phyloP scores from a whole-genome alignment of 331 rosid species.

The Ulmus americana region DNA sequence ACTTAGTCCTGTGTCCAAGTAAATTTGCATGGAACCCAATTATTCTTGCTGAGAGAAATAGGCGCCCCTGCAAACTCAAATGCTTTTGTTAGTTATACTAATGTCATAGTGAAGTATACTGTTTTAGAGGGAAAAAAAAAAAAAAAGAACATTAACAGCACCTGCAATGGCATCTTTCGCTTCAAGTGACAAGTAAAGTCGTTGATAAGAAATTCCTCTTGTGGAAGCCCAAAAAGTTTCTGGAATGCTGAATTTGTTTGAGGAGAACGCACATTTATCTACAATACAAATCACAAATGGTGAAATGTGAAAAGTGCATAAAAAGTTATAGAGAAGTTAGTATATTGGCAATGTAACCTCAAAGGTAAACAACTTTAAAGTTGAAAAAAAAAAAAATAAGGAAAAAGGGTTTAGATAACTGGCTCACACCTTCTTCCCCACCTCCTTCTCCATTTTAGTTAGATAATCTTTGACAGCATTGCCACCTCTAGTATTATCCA shows the following conservation, averaged over 20 bases:
- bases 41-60: slow-evolving; percentile 84
- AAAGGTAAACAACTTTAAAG: no score
- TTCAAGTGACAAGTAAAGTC: slow-evolving; percentile 92
- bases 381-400: neutral
- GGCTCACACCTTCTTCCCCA: slow-evolving; percentile 78
- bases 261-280: slow-evolving; percentile 90
- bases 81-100: slow-evolving; percentile 15
- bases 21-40: slow-evolving; percentile 89
- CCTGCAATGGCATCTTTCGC: slow-evolving; percentile 97
- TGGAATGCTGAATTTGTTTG: slow-evolving; percentile 94
- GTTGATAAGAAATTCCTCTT: slow-evolving; percentile 92
- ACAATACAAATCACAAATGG: slow-evolving; percentile 24
- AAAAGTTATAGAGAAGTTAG: slow-evolving; percentile 3
- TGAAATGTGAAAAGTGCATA: slow-evolving; percentile 22
- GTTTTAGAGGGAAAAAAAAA: neutral
- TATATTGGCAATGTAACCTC: slow-evolving; percentile 16
- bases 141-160: slow-evolving; percentile 19
- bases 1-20: slow-evolving; percentile 83
- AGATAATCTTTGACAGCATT: slow-evolving; percentile 62
- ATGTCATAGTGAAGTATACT: neutral
- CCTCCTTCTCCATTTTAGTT: slow-evolving; percentile 96
- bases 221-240: slow-evolving; percentile 85
- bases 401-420: slow-evolving; percentile 1
- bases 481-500: slow-evolving; percentile 75
- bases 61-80: slow-evolving; percentile 63